Percentiles rank a stretch among this genome's conserved stretches.
phyloP scores from a whole-genome alignment of 176 grass and related monocot genomes.

The Juncus inflexus region DNA sequence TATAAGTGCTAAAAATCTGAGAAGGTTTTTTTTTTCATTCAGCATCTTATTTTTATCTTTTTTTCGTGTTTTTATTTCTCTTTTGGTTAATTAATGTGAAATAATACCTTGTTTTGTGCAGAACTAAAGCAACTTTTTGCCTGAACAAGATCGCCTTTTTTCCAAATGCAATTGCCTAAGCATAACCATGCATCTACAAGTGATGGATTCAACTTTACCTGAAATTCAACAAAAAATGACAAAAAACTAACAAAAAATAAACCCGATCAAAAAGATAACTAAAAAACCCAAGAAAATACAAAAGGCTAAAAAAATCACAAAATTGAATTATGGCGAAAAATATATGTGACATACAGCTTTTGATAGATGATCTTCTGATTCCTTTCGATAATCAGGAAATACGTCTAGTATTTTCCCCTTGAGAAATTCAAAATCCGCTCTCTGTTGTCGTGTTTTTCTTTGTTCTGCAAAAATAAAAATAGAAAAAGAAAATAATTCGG shows the following conservation, averaged over 20 bases:
- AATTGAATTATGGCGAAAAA: constrained; percentile 30
- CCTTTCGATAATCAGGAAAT: constrained; percentile 81
- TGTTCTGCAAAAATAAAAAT: constrained; percentile 43
- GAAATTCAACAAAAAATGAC: constrained; percentile 27
- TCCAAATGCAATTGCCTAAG: constrained; percentile 98
- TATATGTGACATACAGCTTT: constrained; percentile 71
- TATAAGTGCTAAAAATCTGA: constrained; percentile 16
- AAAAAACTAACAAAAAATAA: constrained; percentile 11
- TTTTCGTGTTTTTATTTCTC: not conserved
- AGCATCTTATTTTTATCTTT: not conserved
- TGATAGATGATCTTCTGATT: constrained; percentile 98
- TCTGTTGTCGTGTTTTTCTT: constrained; percentile 64
- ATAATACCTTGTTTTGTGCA: constrained; percentile 76
- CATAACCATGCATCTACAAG: constrained; percentile 90
- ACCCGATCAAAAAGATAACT: not conserved
- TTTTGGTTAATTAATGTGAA: constrained; percentile 11
- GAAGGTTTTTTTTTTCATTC: constrained; percentile 13
- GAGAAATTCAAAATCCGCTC: constrained; percentile 81
- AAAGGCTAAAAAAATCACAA: not conserved
- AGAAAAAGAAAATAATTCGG: not conserved
- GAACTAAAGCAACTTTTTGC: constrained; percentile 80
- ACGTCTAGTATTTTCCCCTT: constrained; percentile 88
- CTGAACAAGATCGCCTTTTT: constrained; percentile 84
- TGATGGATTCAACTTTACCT: constrained; percentile 98
- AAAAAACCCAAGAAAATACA: not conserved